These are phyloP conservation scores for Vanrija sp. DNA, from an alignment of 1,284 basidiomycete genomes.

Conservation along the genomic window DNA sequence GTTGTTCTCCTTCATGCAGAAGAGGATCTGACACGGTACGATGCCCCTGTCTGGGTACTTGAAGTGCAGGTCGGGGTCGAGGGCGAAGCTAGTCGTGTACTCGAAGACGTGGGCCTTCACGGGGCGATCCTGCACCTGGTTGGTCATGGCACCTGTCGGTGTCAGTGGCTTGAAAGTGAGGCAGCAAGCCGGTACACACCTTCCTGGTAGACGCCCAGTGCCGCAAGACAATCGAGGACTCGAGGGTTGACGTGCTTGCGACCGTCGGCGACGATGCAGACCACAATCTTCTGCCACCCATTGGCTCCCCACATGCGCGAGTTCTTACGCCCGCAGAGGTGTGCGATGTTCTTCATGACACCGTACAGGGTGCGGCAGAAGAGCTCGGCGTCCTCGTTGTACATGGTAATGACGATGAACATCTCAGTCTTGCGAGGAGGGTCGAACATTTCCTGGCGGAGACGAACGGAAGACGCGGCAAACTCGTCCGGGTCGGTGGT, in stretches of 20 bases:
- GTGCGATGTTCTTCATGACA: constrained; percentile 85
- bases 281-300: constrained; percentile 96
- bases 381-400: constrained; percentile 89
- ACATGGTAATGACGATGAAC: constrained; percentile 95
- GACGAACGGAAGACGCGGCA: constrained; percentile 71
- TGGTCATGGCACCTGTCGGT: constrained; percentile 67
- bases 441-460: constrained; percentile 76
- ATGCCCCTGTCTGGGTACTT: constrained; percentile 90
- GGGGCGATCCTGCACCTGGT: constrained; percentile 76
- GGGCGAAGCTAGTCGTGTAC: constrained; percentile 78
- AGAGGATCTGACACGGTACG: constrained; percentile 86
- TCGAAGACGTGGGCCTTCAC: constrained; percentile 95
- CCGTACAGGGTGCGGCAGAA: constrained; percentile 94
- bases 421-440: constrained; percentile 74
- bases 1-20: constrained; percentile 65
- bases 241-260: constrained; percentile 88
- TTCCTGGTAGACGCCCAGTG: constrained; percentile 58
- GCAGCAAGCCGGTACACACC: constrained; percentile 19
- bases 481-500: constrained; percentile 95
- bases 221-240: constrained; percentile 75
- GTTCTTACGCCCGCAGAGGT: constrained; percentile 88
- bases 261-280: constrained; percentile 93
- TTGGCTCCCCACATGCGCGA: constrained; percentile 94
- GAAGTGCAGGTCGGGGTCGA: constrained; percentile 86
- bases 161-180: neutral